phyloP scores from a whole-genome alignment of 805 yeast genomes.

The Cyberlindnera lachancei region DNA sequence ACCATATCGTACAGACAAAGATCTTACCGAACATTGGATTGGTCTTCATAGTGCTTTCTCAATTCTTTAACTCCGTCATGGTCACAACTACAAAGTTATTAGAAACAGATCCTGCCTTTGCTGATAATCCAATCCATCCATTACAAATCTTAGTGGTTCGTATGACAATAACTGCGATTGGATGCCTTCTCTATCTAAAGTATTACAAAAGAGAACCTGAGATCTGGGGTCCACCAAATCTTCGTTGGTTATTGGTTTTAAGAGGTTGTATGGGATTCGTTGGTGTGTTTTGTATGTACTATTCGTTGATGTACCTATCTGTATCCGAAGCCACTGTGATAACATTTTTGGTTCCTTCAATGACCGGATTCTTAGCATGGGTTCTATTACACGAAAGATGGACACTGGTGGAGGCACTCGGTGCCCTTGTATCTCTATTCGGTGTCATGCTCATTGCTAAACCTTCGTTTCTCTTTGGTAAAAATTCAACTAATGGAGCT shows the following conservation, averaged over 20 bases:
- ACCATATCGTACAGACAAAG: too few species aligned
- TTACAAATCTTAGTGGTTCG: conserved; percentile 71
- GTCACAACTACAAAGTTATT: conserved; percentile 66
- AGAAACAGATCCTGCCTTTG: conserved; percentile 54
- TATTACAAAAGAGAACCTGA: conserved; percentile 46
- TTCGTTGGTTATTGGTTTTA: conserved; percentile 43
- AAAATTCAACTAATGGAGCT: too few species aligned
- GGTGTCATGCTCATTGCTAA: conserved; percentile 81
- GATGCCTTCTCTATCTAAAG: conserved; percentile 51
- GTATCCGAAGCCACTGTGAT: conserved; percentile 78
- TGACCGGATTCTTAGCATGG: conserved; percentile 71
- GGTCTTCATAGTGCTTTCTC: conserved; percentile 49
- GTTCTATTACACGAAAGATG: conserved; percentile 57
- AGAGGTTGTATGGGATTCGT: conserved; percentile 72
- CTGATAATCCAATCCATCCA: conserved; percentile 56
- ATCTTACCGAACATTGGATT: conserved; percentile 38
- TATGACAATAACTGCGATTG: conserved; percentile 62
- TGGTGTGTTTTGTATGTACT: conserved; percentile 77
- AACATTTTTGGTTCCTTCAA: conserved; percentile 69
- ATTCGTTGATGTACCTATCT: conserved; percentile 62
- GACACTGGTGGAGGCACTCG: conserved; percentile 57
- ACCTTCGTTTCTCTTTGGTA: conserved; percentile 68
- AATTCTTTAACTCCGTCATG: conserved; percentile 73
- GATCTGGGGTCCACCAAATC: conserved; percentile 61
- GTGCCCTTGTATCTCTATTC: conserved; percentile 56